Conservation (phyloP, 2,329 filamentous ascomycete genomes). For the Chalara sp. region DNA sequence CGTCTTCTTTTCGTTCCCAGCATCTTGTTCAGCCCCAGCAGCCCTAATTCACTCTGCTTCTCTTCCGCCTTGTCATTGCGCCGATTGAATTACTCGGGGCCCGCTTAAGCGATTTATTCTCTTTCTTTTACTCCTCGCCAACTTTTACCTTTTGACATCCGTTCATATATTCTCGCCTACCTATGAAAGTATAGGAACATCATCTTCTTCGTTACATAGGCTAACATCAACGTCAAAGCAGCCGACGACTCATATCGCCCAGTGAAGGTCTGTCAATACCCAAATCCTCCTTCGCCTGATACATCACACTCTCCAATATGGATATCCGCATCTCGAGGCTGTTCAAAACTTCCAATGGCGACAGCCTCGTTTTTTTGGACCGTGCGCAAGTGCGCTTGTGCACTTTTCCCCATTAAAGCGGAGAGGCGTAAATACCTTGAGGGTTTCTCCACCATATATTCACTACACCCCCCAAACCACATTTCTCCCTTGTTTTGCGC, state of each 20-base stretch:
- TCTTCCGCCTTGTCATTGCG: background rate
- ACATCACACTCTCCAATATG: no score
- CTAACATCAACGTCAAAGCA: conserved; percentile 3
- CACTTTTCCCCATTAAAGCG: background rate
- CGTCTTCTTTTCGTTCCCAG: background rate
- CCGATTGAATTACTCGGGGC: background rate
- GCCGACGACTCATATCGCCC: conserved; percentile 10
- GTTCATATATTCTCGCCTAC: no score
- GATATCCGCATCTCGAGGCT: no score
- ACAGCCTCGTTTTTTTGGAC: background rate
- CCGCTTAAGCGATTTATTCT: no score
- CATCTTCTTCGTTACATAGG: background rate
- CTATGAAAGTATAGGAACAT: background rate
- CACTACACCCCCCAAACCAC: no score
- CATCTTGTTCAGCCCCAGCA: background rate
- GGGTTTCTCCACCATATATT: background rate
- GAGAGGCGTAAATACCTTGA: background rate
- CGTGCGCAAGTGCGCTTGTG: background rate
- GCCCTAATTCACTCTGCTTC: background rate
- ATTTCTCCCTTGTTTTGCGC: no score
- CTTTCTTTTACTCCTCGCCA: no score
- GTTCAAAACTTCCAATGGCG: background rate
- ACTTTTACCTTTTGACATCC: no score
- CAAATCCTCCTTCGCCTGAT: background rate
- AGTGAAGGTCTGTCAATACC: conserved; percentile 4